Conservation (phyloP, 345 rosid genomes). For the Eucalyptus regnans region DNA sequence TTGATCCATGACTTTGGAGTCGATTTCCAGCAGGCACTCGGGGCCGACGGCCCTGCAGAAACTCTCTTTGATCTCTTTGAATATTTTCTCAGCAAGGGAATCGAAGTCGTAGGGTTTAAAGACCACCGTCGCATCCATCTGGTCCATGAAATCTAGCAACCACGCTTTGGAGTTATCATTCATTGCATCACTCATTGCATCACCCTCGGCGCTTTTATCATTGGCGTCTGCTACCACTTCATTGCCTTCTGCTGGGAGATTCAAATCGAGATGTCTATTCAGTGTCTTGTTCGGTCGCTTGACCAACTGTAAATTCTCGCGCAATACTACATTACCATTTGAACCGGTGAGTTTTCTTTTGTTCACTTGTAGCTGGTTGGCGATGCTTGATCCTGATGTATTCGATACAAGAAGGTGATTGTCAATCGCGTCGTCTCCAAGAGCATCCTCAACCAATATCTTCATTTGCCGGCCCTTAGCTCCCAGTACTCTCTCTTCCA, state of each 20-base stretch:
- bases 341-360: conserved; percentile 40
- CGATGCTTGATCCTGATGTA: not conserved
- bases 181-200: conserved; percentile 4
- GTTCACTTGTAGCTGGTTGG: conserved; percentile 4
- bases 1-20: conserved; percentile 44
- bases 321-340: conserved; percentile 7
- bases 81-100: conserved; percentile 26
- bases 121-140: conserved; percentile 6
- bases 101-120: conserved; percentile 59
- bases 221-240: conserved; percentile 12
- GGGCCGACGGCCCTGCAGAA: conserved; percentile 18
- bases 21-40: conserved; percentile 27
- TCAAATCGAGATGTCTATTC: conserved; percentile 42
- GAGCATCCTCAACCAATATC: conserved; percentile 25
- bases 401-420: not conserved
- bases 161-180: conserved; percentile 27
- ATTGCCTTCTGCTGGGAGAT: conserved; percentile 52
- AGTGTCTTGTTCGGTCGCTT: conserved; percentile 29
- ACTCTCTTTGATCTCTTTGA: conserved; percentile 8
- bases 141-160: conserved; percentile 34
- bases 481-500: conserved; percentile 37
- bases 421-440: not conserved
- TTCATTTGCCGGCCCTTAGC: conserved; percentile 36
- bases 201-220: conserved; percentile 5
- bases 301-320: conserved; percentile 8